Conservation (phyloP, 495 filamentous ascomycete genomes). For the Aspergillus egyptiacus region DNA sequence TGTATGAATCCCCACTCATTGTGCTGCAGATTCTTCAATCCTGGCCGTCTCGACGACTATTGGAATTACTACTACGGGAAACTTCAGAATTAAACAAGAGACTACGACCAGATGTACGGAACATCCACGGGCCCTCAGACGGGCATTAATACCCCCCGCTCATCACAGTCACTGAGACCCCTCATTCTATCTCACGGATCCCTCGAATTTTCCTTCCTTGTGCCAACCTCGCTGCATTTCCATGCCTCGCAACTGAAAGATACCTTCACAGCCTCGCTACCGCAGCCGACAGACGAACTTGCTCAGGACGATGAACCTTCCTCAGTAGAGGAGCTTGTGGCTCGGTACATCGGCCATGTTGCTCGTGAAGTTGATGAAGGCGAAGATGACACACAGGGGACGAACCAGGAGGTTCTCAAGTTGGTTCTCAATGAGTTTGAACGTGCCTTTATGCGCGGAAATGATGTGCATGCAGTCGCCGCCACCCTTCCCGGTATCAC, state of each 20-base stretch:
- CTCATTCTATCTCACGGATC: constrained; percentile 86
- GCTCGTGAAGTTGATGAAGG: constrained; percentile 81
- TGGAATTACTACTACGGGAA: constrained; percentile 5
- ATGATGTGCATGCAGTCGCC: constrained; percentile 89
- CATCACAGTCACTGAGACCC: constrained; percentile 83
- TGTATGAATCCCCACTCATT: background rate
- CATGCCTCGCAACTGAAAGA: constrained; percentile 90
- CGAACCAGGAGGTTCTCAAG: constrained; percentile 81
- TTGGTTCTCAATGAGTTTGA: constrained; percentile 91
- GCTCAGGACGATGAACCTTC: constrained; percentile 97
- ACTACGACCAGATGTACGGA: constrained; percentile 69
- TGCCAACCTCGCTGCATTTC: constrained; percentile 92
- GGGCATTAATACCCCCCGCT: constrained; percentile 90
- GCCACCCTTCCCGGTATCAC: constrained; percentile 80
- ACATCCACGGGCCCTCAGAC: constrained; percentile 77
- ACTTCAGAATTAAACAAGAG: constrained; percentile 17
- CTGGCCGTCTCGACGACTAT: background rate
- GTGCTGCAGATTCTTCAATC: constrained; percentile 2
- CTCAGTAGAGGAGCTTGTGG: constrained; percentile 82
- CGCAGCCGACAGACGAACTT: constrained; percentile 88
- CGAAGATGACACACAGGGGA: constrained; percentile 79
- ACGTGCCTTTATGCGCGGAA: constrained; percentile 85
- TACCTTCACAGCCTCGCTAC: constrained; percentile 74
- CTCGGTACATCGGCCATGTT: constrained; percentile 84
- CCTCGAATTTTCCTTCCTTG: constrained; percentile 89